phyloP scores from a whole-genome alignment of 495 filamentous ascomycete species.

The Oleoguttula mirabilis region DNA sequence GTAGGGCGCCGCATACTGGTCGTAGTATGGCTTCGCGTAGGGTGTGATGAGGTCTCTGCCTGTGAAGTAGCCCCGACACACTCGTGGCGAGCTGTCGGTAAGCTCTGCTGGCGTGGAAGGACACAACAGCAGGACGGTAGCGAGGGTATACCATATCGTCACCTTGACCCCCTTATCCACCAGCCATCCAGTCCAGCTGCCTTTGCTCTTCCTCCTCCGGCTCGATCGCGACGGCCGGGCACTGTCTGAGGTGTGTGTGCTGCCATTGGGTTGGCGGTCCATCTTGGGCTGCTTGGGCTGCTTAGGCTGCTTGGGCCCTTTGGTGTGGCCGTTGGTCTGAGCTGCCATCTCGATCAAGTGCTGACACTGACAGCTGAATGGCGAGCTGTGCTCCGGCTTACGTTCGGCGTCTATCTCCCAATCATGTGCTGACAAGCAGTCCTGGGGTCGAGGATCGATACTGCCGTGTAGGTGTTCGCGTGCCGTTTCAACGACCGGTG shows the following conservation, averaged over 20 bases:
- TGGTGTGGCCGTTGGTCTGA: not conserved
- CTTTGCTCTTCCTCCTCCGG: constrained; percentile 3
- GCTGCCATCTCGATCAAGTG: not conserved
- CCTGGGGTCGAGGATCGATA: too few species aligned
- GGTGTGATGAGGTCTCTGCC: constrained; percentile 56
- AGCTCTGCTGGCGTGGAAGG: constrained; percentile 55
- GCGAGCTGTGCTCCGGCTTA: too few species aligned
- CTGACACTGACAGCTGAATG: constrained; percentile 1
- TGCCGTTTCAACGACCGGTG: too few species aligned
- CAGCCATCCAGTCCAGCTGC: constrained; percentile 9
- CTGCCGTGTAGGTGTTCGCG: too few species aligned
- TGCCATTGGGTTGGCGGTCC: constrained; percentile 12
- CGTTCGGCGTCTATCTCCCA: too few species aligned
- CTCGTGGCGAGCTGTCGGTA: constrained; percentile 55
- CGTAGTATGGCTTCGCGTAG: constrained; percentile 76
- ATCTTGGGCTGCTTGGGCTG: not conserved
- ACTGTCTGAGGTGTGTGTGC: not conserved
- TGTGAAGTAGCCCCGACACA: constrained; percentile 77
- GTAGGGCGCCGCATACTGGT: constrained; percentile 69
- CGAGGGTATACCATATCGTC: constrained; percentile 70
- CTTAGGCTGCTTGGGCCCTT: not conserved
- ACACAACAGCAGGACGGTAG: constrained; percentile 72
- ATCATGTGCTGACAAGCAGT: too few species aligned
- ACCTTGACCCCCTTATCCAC: constrained; percentile 29
- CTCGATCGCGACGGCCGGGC: constrained; percentile 1